These are phyloP conservation scores for Colletotrichum trifolii DNA, from an alignment of 2,329 filamentous ascomycete genomes.

Conservation along the genomic window DNA sequence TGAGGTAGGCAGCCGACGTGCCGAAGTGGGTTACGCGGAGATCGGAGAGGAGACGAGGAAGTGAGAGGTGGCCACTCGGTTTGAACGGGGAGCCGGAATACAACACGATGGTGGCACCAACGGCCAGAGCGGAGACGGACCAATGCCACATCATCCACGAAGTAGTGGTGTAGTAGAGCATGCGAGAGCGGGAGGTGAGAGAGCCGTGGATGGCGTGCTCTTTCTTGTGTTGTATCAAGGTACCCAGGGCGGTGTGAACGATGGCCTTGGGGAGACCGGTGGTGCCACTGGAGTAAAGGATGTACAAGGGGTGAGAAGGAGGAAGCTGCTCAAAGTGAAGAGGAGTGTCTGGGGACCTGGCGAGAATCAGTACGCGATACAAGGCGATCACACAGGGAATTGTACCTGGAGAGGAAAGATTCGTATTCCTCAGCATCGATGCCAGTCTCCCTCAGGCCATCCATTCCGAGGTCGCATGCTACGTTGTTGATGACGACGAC, in stretches of 20 bases:
- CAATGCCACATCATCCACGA: constrained; percentile 99
- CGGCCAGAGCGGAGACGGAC: constrained; percentile 87
- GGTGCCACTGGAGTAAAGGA: constrained; percentile 93
- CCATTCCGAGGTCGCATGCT: constrained; percentile 54
- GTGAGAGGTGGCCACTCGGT: constrained; percentile 80
- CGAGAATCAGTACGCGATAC: neutral
- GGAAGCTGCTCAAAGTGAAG: constrained; percentile 80
- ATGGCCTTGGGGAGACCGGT: constrained; percentile 92
- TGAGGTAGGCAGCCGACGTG: constrained; percentile 93
- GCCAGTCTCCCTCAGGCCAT: constrained; percentile 51
- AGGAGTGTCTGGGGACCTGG: constrained; percentile 52
- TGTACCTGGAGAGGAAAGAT: constrained; percentile 49
- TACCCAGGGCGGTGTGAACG: constrained; percentile 90
- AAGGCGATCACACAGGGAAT: no score
- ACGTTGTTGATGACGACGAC: constrained; percentile 82
- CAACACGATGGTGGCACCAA: constrained; percentile 83
- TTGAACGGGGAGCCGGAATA: constrained; percentile 95
- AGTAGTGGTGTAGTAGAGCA: constrained; percentile 95
- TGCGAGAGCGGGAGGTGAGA: constrained; percentile 75
- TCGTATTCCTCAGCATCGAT: constrained; percentile 58
- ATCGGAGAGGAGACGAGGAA: constrained; percentile 84
- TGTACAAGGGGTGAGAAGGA: constrained; percentile 90
- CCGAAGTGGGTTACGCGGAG: constrained; percentile 92
- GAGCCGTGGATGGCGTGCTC: constrained; percentile 91
- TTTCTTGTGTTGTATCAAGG: constrained; percentile 96